These are phyloP conservation scores for Zygosaccharomyces sapae DNA, from an alignment of 1,139 yeast genomes.

Conservation along the genomic window DNA sequence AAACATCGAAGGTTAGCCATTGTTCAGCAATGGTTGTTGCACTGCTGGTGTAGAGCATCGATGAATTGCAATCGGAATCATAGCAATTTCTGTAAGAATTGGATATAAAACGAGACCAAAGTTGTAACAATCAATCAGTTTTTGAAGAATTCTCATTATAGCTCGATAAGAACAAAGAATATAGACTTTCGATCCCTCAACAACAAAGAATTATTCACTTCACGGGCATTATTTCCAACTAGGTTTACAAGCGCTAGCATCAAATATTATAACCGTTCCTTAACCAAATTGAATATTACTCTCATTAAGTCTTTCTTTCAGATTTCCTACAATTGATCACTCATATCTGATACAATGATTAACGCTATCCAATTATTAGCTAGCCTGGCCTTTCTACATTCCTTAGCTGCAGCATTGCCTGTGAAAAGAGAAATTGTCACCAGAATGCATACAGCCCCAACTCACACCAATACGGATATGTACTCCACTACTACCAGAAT, in stretches of 20 bases:
- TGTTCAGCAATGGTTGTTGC: conserved; percentile 1
- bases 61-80: not conserved
- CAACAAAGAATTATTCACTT: not conserved
- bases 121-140: not conserved
- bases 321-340: too few relatives aligned
- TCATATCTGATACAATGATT: conserved; percentile 2
- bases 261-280: not conserved
- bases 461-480: conserved; percentile 49
- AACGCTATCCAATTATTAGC: conserved; percentile 2
- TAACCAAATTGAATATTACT: not conserved
- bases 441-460: conserved; percentile 60
- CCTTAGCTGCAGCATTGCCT: conserved; percentile 23
- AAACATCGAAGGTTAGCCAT: not conserved
- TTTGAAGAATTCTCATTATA: not conserved
- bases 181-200: conserved; percentile 2
- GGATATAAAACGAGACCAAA: not conserved
- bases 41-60: conserved; percentile 1
- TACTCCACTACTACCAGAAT: conserved; percentile 58
- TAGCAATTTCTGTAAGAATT: not conserved
- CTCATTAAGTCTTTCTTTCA: conserved; percentile 1
- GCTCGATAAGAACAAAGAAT: not conserved
- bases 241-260: conserved; percentile 4
- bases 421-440: conserved; percentile 45
- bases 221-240: conserved; percentile 1
- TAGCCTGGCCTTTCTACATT: conserved; percentile 10